phyloP scores from a whole-genome alignment of 2,329 filamentous ascomycete species.

The Delphinella strobiligena region DNA sequence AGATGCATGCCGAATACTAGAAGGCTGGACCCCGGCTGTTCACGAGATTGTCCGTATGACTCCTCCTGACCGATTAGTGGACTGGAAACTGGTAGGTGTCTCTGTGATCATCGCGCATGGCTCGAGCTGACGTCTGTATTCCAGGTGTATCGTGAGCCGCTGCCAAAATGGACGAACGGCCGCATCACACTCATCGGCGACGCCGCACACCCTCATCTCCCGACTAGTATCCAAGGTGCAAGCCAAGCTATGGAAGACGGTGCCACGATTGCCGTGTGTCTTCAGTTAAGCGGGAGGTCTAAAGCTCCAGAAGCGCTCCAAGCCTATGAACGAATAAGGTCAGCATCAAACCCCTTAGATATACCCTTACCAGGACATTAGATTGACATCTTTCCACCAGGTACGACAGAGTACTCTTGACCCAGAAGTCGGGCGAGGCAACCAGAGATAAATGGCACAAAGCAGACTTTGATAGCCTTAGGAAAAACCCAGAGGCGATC shows the following conservation, averaged over 20 bases:
- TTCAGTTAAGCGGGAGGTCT: constrained; percentile 30
- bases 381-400: background rate
- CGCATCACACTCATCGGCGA: constrained; percentile 41
- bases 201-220: constrained; percentile 42
- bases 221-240: constrained; percentile 41
- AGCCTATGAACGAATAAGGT: constrained; percentile 16
- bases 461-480: constrained; percentile 36
- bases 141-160: constrained; percentile 37
- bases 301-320: constrained; percentile 20
- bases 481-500: constrained; percentile 33
- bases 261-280: constrained; percentile 32
- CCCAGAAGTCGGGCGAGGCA: constrained; percentile 4
- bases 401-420: background rate
- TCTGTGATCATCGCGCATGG: constrained; percentile 36
- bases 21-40: constrained; percentile 31
- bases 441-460: constrained; percentile 35
- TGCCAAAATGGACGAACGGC: constrained; percentile 41
- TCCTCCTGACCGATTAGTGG: constrained; percentile 20
- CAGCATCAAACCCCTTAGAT: constrained; percentile 3
- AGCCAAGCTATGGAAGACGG: constrained; percentile 44
- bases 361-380: background rate
- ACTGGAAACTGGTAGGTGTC: constrained; percentile 47
- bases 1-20: constrained; percentile 26
- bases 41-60: constrained; percentile 32
- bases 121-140: constrained; percentile 30